Base-by-base conservation (phyloP, 495 filamentous ascomycete genomes). In the Annulohypoxylon moriforme region DNA sequence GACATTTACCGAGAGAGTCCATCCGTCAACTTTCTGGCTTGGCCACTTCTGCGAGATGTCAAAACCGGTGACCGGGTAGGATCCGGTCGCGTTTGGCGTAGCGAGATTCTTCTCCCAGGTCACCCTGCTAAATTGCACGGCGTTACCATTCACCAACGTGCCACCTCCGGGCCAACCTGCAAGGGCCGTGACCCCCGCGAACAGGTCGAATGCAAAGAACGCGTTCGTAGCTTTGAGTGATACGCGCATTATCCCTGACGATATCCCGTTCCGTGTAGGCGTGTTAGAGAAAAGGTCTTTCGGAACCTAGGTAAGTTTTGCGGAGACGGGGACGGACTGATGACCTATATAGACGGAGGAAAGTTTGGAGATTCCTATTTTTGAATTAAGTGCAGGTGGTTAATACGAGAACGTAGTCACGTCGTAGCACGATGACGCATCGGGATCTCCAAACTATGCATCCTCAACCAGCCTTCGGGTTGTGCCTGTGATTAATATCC, bases 31-130 rank as follows among this genome's bases (percentile, higher is more conserved):
- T 25, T 71, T 24, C 16, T 66, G 36, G 60, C 70, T 68, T 18
- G 74, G 70, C 67, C 70, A 76, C 25, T 9, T 67, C 16, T 64
- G 55, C 10, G 70, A 70, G 25, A 76, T 44, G 34, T 76, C 70
- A 29, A 65, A 76, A 0, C 74, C 74, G 16, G 44, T 60, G 11
- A 73, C 46, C 14, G 70, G n/a, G 18, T 65, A 38, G 10, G 13
- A 42, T 24, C 67, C 73, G 1, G 73, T 73, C 7, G 70, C 71
- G 25, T 76, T 73, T 11, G 74, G 74, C 16, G 55, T 55, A 10
- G 74, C 63, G 31, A 76, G 70, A 10, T 64, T 70, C n/a, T 62
- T 42, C 29, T 76, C 73, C 73, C 73, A 76, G 3, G 67, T 47
- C 27, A 49, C 33, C 22, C 73, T 42, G 40, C 68, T 64, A 36